Evolutionary conservation across 2,329 filamentous ascomycete genomes (phyloP), one percentile per base, ranked within the genome.

Genomic region (Pseudogymnoascus sp.): DNA sequence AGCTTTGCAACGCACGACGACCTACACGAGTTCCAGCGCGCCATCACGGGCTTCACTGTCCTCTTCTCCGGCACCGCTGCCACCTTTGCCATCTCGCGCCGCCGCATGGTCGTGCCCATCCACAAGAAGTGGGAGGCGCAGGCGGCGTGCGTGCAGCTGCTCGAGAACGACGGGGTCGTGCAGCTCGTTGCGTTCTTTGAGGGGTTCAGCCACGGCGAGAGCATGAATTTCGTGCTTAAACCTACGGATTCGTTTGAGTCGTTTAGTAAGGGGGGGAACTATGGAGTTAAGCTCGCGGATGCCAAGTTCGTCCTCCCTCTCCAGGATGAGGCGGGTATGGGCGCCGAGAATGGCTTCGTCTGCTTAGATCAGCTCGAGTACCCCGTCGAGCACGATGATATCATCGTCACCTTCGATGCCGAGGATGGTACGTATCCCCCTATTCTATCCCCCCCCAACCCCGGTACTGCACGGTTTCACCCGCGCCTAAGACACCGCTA

Each of bases 41-140:
- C 89, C 2, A 76, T 95, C 60, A 95, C 90, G 0, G 90, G 91
- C 0, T 95, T 88, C 72, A 78, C 78, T 23, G 89, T 96, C 13
- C 74, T 88, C 6, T 91, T 86, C 65, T 88, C 90, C 69, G 83
- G 84, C 5, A 73, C 89, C 58, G 90, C 90, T 5, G 77, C 81
- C 6, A 84, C 83, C 0, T 89, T 96, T 71, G 85, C 87, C 61
- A 95, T 96, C 65, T 85, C 91, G 1, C 84, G 91, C 28, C 84
- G 89, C 56, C 83, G 89, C 65, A 94, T 92, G 86, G 89, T 96
- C 10, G 90, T 95, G 13, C 90, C 90, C 0, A 92, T 96, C 65
- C 89, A 95, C 75, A 95, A 96, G 75, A 94, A 94, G 72, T 95
- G 90, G 89, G 90, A 95, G 69, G 89, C 91, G 2, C 83, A 80